Percentiles rank a stretch among this genome's conserved stretches.
phyloP scores from a whole-genome alignment of 139 green algal species.

The Chlamydomonas schloesseri region DNA sequence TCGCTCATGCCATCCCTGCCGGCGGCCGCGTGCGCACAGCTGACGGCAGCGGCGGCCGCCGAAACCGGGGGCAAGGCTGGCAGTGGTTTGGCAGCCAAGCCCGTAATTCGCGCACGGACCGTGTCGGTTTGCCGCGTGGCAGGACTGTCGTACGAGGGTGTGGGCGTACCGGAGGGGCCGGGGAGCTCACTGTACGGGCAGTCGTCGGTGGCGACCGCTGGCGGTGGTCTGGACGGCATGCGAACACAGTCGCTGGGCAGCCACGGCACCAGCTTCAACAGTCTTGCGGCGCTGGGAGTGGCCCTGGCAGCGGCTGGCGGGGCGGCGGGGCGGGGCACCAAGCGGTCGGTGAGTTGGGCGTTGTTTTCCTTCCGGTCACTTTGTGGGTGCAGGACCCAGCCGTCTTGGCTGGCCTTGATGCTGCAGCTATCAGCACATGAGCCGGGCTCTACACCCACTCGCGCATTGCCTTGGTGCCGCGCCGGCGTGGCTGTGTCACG shows the following conservation, averaged over 20 bases:
- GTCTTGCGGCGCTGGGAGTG: neutral
- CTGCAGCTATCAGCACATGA: no score
- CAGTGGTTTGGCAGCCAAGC: neutral
- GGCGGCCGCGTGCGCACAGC: neutral
- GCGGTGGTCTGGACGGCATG: neutral
- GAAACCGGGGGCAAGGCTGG: neutral
- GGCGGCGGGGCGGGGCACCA: no score
- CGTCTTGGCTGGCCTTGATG: no score
- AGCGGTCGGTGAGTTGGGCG: no score
- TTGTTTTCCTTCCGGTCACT: no score
- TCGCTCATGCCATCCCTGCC: constrained; percentile 34
- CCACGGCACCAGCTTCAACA: neutral
- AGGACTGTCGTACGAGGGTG: neutral
- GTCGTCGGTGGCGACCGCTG: neutral
- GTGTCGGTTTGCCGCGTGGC: constrained; percentile 11
- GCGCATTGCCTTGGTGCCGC: no score
- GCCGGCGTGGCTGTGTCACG: no score
- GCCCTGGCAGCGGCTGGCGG: no score
- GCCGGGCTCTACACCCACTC: no score
- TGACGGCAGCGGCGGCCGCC: neutral
- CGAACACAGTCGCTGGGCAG: neutral
- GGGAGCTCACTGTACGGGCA: neutral
- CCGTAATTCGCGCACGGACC: neutral
- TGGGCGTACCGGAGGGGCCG: neutral
- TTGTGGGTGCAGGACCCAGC: no score